A percentile compares a stretch with the other conserved stretches of the same genome.
Evolutionary conservation across 345 rosid species (phyloP).

Genomic region (Sonneratia alba): DNA sequence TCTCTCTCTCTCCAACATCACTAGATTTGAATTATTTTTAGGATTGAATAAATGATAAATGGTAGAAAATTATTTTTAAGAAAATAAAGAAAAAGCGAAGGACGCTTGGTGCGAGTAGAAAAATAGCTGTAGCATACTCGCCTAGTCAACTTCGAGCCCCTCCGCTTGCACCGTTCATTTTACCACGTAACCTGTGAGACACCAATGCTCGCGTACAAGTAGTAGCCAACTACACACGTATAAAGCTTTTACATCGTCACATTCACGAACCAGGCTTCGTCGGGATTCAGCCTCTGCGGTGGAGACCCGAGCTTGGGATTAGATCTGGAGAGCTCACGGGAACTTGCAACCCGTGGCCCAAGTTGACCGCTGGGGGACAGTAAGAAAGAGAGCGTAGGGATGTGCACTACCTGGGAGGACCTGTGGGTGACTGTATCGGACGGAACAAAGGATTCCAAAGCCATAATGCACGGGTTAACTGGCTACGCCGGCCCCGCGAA

Average conservation of each 20-base stretch:
- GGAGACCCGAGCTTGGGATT: neutral
- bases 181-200: too few species aligned
- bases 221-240: too few species aligned
- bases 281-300: neutral
- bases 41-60: too few species aligned
- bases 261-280: neutral
- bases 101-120: too few species aligned
- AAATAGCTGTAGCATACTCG: too few species aligned
- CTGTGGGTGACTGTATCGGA: slow-evolving; percentile 26
- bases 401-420: slow-evolving; percentile 34
- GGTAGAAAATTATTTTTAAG: too few species aligned
- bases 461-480: slow-evolving; percentile 29
- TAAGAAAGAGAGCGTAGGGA: slow-evolving; percentile 1
- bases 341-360: neutral
- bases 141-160: too few species aligned
- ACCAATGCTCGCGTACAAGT: too few species aligned
- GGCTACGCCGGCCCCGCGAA: slow-evolving; percentile 41
- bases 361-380: neutral
- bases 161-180: too few species aligned
- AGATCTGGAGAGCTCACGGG: neutral
- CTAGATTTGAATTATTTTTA: too few species aligned
- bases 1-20: too few species aligned
- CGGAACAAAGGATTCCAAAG: slow-evolving; percentile 14
- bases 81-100: too few species aligned
- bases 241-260: neutral